Evolutionary conservation across 148 eudicot genomes (phyloP), one percentile per base, ranked within the genome.

Genomic region (Fallopia convolvulus): DNA sequence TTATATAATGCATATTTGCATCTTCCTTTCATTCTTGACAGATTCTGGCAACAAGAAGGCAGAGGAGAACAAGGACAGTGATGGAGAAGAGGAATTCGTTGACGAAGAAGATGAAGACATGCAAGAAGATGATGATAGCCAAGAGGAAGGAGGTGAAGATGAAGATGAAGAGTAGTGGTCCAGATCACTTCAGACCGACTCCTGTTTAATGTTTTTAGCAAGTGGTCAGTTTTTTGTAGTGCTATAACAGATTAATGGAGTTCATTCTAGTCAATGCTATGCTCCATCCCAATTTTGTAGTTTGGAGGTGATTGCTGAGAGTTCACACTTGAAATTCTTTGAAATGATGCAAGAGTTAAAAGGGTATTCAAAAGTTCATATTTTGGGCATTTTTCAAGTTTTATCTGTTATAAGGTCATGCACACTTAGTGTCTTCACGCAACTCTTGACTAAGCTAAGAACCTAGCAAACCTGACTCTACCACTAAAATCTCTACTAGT

Each of bases 91-190:
- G 32, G 75, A 20, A 1, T 42, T 73, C 6, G 75, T 30, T 42
- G 75, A 73, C 5, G 55, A 73, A 20, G 75, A 73, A 10, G 32
- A 44, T 5, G 75, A 73, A 73, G 75, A 73, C 17, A 44, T 44
- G 32, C 15, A 71, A 18, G 74, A 71, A 71, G 74, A 71, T 39
- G 74, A 40, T 23, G 72, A 39, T 14, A 68, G 41, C 44, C 11
- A 30, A n/a, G 68, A 61, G 11, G 74, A 70, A 5, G 74, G 32
- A 39, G 46, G n/a, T n/a, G n/a, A 36, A 44, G 50, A 44, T 18
- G 53, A 47, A 30, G 33, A 40, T 72, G 48, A 42, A 9, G 75
- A 73, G 47, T 73, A 73, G 75, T 8, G 14, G 46, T 36, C 44
- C 33, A 68, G 68, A 26, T 26, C 68, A 23, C 36, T 55, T 55